Evolutionary conservation across 371 early-diverging fungal genomes (phyloP).

Genomic region (Lichtheimia ornata): DNA sequence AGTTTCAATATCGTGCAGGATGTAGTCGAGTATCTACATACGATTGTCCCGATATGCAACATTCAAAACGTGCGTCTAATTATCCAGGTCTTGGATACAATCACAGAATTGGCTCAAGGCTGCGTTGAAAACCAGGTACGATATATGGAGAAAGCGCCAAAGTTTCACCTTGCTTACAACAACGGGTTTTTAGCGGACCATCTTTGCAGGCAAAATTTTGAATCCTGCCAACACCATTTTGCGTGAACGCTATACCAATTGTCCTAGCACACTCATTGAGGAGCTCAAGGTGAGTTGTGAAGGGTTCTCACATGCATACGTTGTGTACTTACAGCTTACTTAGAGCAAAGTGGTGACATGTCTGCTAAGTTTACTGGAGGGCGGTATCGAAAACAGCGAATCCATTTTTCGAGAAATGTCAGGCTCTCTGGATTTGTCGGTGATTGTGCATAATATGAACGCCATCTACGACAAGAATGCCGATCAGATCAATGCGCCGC

Average conservation of each 20-base stretch:
- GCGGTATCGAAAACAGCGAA: slow-evolving; percentile 51
- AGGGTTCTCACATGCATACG: neutral
- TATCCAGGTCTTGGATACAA: slow-evolving; percentile 59
- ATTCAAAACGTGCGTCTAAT: slow-evolving; percentile 44
- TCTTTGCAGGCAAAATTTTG: slow-evolving; percentile 56
- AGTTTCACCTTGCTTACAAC: slow-evolving; percentile 13
- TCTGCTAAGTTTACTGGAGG: slow-evolving; percentile 57
- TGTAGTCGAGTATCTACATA: slow-evolving; percentile 57
- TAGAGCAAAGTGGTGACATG: slow-evolving; percentile 49
- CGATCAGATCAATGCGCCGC: slow-evolving; percentile 19
- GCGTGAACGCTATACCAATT: slow-evolving; percentile 33
- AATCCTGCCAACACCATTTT: slow-evolving; percentile 53
- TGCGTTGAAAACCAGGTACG: slow-evolving; percentile 37
- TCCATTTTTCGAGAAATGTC: slow-evolving; percentile 54
- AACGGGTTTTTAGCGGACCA: slow-evolving; percentile 35
- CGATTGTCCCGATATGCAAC: slow-evolving; percentile 48
- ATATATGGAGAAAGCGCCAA: neutral
- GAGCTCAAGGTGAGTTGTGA: slow-evolving; percentile 40
- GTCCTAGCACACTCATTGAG: slow-evolving; percentile 26
- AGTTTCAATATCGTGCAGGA: slow-evolving; percentile 58
- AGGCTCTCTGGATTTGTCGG: slow-evolving; percentile 36
- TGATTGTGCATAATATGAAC: slow-evolving; percentile 39
- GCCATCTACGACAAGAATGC: slow-evolving; percentile 24
- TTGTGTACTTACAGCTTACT: neutral
- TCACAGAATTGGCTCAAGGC: slow-evolving; percentile 58